A percentile compares a stretch with the other conserved stretches of the same genome.
Evolutionary conservation across 768 basidiomycete species (phyloP).

Genomic region (Termitomyces sp.): DNA sequence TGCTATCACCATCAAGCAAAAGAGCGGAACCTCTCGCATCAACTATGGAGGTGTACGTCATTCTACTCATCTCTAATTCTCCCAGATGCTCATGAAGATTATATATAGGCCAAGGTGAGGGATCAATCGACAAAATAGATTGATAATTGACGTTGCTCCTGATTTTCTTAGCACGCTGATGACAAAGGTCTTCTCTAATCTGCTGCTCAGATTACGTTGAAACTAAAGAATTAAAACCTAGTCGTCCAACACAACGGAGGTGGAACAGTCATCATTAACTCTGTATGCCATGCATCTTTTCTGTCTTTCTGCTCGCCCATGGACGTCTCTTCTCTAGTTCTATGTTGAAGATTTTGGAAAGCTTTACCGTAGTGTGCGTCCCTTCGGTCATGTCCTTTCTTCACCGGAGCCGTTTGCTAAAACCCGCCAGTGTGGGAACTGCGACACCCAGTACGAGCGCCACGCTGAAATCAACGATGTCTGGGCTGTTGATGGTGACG

Average conservation of each 20-base stretch:
- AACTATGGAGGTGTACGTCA: slow-evolving; percentile 32
- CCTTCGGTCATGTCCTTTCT: background rate
- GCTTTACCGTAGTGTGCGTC: slow-evolving; percentile 29
- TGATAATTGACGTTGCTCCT: background rate
- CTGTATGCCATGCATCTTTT: slow-evolving; percentile 15
- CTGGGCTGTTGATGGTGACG: slow-evolving; percentile 27
- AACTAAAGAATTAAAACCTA: background rate
- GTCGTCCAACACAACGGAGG: slow-evolving; percentile 35
- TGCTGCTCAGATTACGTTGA: background rate
- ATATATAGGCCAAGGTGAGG: slow-evolving; percentile 23
- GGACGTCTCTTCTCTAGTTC: slow-evolving; percentile 21
- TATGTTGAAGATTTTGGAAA: slow-evolving; percentile 36
- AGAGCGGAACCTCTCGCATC: slow-evolving; percentile 28
- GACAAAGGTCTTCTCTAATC: slow-evolving; percentile 21
- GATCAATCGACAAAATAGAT: background rate
- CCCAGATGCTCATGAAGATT: background rate
- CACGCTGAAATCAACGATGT: slow-evolving; percentile 26
- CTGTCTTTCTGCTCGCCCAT: background rate
- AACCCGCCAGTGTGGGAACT: slow-evolving; percentile 26
- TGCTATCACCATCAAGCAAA: slow-evolving; percentile 32
- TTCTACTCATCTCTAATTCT: background rate
- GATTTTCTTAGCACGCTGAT: slow-evolving; percentile 20
- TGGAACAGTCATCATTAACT: slow-evolving; percentile 32
- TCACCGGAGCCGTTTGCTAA: background rate
- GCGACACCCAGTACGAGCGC: slow-evolving; percentile 25